A percentile compares a stretch with the other conserved stretches of the same genome.
Conservation (phyloP, 202 grass and related monocot species). For the Digitaria exilis region DNA sequence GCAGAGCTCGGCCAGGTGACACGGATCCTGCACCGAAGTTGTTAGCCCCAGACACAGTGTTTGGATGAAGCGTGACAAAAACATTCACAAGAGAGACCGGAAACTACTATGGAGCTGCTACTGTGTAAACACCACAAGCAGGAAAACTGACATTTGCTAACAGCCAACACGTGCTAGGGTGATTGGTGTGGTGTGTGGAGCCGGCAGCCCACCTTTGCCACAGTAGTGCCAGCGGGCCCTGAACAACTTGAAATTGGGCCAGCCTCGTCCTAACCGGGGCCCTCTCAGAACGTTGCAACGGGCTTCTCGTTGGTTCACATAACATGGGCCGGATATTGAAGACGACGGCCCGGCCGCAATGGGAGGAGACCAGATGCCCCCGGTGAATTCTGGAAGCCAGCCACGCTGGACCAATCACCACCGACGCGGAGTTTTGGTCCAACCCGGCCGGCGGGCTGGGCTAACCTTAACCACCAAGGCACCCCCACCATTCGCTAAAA, state of each 20-base stretch:
- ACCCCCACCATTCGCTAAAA: too few relatives aligned
- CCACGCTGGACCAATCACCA: neutral
- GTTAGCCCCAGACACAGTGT: neutral
- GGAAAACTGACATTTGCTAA: neutral
- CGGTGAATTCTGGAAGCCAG: constrained; percentile 8
- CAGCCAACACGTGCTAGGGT: neutral
- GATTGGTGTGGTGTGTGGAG: neutral
- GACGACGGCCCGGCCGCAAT: neutral
- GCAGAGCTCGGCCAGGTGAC: neutral
- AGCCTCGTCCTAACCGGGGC: neutral
- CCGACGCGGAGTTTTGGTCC: neutral
- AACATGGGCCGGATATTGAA: neutral
- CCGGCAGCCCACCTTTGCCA: neutral
- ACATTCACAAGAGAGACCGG: neutral
- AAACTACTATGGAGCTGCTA: neutral
- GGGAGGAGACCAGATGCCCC: neutral
- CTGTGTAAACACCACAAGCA: neutral
- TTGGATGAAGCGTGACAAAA: neutral
- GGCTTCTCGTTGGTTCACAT: neutral
- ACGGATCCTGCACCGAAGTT: neutral
- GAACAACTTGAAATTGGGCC: neutral
- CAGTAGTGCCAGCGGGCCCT: neutral
- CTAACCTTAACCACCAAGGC: constrained; percentile 5
- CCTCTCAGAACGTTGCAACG: neutral
- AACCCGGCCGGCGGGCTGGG: neutral